Base-by-base conservation (phyloP, 345 rosid genomes). In the Laguncularia racemosa region DNA sequence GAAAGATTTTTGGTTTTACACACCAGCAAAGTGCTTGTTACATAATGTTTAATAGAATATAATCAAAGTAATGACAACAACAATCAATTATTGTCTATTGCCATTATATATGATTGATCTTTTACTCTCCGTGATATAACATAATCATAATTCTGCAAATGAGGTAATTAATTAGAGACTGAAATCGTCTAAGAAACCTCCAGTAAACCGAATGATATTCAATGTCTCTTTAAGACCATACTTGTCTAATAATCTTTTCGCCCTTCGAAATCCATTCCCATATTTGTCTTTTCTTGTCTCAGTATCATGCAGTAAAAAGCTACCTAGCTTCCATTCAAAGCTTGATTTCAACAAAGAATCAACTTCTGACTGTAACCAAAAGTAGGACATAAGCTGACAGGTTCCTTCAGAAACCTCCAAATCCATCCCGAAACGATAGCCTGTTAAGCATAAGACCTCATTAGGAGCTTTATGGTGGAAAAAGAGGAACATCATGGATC, bases 361-460 rank as follows among this genome's bases (percentile, higher is more conserved):
- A 11, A 65, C 52, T 56, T 57, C 33, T 8, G 69, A 65, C 1
- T 45, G 26, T 44, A 65, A 18, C 69, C 63, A 65, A 40, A 46
- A 45, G 51, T 65, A 57, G 7, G 19, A 57, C 57, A 65, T 12
- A 15, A 65, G 58, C 20, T 65, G 43, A 51, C 69, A 65, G 0
- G 58, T 40, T n/a, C 69, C 69, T 58, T 65, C 69, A 10, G n/a
- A 26, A 16, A 65, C 33, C 43, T 52, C 57, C 0, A 13, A 3
- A 44, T 40, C 44, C 56, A 52, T 6, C 13, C 3, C 0, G 2
- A 33, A 5, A 10, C 9, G 28, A 43, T 61, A 20, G 16, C 64
- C 56, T 60, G 49, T 59, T 16, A 18, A 16, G 45, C 14, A 15
- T 20, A 53, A 53, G 8, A 28, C 20, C 57, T 13, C 14, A 53